These are phyloP conservation scores for Fusarium concolor DNA, from an alignment of 2,329 filamentous ascomycete species.

Conservation along the genomic window DNA sequence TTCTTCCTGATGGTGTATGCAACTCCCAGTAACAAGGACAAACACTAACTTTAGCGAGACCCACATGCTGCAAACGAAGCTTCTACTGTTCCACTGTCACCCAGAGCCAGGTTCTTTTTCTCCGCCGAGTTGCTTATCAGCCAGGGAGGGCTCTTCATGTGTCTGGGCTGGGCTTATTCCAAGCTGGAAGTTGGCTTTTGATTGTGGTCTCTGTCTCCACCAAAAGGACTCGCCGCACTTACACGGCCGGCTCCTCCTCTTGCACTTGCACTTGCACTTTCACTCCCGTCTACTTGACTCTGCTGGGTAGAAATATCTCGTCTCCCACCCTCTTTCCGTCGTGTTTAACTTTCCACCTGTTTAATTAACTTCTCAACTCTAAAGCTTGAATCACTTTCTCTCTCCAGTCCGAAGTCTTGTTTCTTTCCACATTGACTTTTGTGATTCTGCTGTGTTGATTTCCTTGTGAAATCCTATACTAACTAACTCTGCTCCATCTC, in stretches of 20 bases:
- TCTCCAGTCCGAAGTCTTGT: constrained; percentile 3
- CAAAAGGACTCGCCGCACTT: constrained; percentile 38
- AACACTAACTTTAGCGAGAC: constrained; percentile 20
- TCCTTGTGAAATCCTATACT: constrained; percentile 26
- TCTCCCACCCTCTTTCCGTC: constrained; percentile 40
- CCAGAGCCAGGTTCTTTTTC: neutral
- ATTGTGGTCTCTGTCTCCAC: constrained; percentile 35
- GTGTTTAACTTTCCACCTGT: constrained; percentile 10
- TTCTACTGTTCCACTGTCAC: constrained; percentile 18
- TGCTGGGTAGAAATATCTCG: constrained; percentile 42
- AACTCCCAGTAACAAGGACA: constrained; percentile 30
- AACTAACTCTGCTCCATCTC: constrained; percentile 3
- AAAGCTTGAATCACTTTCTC: constrained; percentile 13
- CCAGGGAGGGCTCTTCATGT: neutral
- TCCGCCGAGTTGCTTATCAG: constrained; percentile 33
- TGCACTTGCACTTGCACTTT: constrained; percentile 1
- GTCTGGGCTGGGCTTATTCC: constrained; percentile 14
- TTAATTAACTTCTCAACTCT: constrained; percentile 16
- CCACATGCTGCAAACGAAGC: constrained; percentile 46
- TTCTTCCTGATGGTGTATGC: constrained; percentile 35
- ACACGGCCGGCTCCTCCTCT: constrained; percentile 22
- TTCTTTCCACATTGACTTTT: constrained; percentile 20
- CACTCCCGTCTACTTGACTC: neutral
- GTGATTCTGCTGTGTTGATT: constrained; percentile 24
- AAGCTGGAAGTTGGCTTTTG: constrained; percentile 14